Base-by-base conservation (phyloP, 805 yeast species). In the Saccharomyces mikatae region DNA sequence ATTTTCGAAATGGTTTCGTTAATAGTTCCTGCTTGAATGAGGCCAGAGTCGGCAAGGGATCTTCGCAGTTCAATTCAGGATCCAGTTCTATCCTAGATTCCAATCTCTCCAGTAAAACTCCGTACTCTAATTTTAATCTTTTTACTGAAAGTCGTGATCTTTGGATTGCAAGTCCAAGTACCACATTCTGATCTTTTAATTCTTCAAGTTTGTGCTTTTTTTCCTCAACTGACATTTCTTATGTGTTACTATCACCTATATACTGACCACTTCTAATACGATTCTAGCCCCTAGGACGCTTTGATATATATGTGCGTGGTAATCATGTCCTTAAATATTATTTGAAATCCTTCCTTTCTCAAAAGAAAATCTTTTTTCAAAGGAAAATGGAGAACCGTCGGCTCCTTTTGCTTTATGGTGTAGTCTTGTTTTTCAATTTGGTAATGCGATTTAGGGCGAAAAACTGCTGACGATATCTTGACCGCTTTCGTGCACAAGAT, bases 51-150 rank as follows among this genome's bases (percentile, higher is more conserved):
- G 72, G 71, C 52, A 69, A 56, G 2, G 70, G 67, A 30, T 62
- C 59, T 28, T 67, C 71, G 48, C 57, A 63, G 31, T 60, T 58
- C 49, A 67, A 52, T 46, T 62, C 66, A 9, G 71, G 71, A 57
- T 67, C 71, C 9, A 61, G 55, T 22, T 66, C 66, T 13, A 81
- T 76, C 53, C 82, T 75, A 8, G 76, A 76, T 61, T 91, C 97
- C 46, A 94, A 76, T 56, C 87, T 77, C 66, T 92, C 97, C 47
- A 91, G 72, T 30, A 94, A 72, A 11, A 92, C 74, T 1, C 91
- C 80, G 64, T 94, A 86, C 66, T 94, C 98, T 48, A 90, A 77
- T 55, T 96, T 80, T 48, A 89, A 75, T 58, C 97, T 75, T 61
- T 89, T 82, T 36, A 91, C 83, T 8, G 90, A 81, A 28, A 82